Percentiles rank a stretch among this genome's conserved stretches.
phyloP scores from a whole-genome alignment of 371 early-diverging fungal species.

The Rhizopus delemar region DNA sequence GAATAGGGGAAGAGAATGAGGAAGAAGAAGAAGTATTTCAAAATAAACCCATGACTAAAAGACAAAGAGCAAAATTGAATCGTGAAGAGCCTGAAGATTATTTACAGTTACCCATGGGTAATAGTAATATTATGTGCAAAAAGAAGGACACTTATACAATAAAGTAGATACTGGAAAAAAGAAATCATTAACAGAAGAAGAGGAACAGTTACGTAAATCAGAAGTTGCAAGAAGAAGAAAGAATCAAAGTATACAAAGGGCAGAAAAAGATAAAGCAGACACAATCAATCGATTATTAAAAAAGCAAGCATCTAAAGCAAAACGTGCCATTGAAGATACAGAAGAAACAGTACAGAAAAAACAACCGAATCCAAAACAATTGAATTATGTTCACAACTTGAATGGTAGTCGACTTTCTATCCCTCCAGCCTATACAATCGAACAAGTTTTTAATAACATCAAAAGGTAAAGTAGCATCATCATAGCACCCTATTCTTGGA shows the following conservation, averaged over 20 bases:
- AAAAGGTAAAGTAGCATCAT: background rate
- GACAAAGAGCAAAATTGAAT: conserved; percentile 69
- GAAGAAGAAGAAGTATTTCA: conserved; percentile 48
- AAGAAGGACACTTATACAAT: background rate
- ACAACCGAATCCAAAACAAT: conserved; percentile 25
- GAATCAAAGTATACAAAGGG: conserved; percentile 75
- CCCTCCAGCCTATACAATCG: conserved; percentile 28
- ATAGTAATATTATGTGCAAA: background rate
- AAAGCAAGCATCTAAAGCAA: conserved; percentile 74
- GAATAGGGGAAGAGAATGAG: conserved; percentile 22
- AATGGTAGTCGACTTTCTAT: conserved; percentile 31
- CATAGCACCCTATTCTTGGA: background rate
- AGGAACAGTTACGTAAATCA: conserved; percentile 68
- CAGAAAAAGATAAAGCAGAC: conserved; percentile 76
- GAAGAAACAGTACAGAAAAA: conserved; percentile 35
- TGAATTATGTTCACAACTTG: conserved; percentile 32
- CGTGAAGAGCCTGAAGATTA: conserved; percentile 59
- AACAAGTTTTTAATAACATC: conserved; percentile 32
- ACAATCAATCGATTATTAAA: conserved; percentile 75
- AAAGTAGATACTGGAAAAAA: conserved; percentile 57
- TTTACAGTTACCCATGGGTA: conserved; percentile 71
- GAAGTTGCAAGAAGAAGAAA: conserved; percentile 75
- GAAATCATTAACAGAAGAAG: conserved; percentile 66
- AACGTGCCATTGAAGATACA: conserved; percentile 53
- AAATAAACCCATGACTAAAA: conserved; percentile 65